phyloP scores from a whole-genome alignment of 306 rosid genomes.

The Cucurbita moschata region DNA sequence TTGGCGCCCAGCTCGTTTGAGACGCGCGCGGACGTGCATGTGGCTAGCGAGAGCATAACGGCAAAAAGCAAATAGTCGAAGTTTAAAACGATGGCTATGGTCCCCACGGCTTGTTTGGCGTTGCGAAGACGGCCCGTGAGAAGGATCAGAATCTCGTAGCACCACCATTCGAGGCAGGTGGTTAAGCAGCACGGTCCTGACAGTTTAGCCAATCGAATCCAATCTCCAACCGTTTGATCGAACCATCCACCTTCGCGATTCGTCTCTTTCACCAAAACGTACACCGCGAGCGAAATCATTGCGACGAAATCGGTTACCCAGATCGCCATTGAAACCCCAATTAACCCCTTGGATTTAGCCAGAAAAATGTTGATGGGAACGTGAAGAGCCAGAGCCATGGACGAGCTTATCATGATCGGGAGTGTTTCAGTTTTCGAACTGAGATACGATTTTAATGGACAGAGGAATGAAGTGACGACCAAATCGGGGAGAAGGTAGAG shows the following conservation, averaged over 20 bases:
- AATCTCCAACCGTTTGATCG: constrained; percentile 40
- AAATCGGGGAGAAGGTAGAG: constrained; percentile 63
- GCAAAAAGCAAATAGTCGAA: constrained; percentile 62
- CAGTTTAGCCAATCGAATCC: constrained; percentile 55
- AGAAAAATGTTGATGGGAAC: constrained; percentile 57
- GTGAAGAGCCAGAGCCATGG: constrained; percentile 47
- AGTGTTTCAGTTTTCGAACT: constrained; percentile 50
- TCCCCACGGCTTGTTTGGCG: constrained; percentile 45
- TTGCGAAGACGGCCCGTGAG: constrained; percentile 58
- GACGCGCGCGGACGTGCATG: constrained; percentile 51
- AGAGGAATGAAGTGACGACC: constrained; percentile 45
- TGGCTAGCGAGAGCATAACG: constrained; percentile 55
- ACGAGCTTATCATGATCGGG: constrained; percentile 69
- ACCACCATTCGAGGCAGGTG: constrained; percentile 95
- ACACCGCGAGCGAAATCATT: constrained; percentile 35
- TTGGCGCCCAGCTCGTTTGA: constrained; percentile 68
- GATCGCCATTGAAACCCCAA: constrained; percentile 61
- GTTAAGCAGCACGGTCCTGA: constrained; percentile 74
- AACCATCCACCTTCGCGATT: constrained; percentile 57
- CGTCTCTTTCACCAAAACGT: constrained; percentile 30
- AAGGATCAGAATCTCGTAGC: constrained; percentile 69
- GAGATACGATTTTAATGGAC: constrained; percentile 72
- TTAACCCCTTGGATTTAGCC: constrained; percentile 44
- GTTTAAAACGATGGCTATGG: constrained; percentile 47
- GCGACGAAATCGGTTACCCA: constrained; percentile 68